Evolutionary conservation across 257 asterid genomes (phyloP).

Genomic region (Plantago major): DNA sequence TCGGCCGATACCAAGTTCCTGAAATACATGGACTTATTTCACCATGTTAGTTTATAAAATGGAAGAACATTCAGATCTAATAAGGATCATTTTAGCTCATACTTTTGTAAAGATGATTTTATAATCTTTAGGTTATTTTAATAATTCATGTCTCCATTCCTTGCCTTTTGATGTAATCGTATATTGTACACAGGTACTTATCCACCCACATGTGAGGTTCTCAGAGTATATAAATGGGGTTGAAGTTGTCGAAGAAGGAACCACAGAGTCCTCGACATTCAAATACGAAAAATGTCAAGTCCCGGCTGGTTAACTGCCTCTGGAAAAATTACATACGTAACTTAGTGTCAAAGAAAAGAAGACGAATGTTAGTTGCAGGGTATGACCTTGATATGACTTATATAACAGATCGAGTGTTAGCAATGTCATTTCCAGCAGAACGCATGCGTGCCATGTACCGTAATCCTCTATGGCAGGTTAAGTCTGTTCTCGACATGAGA

Average conservation of each 20-base stretch:
- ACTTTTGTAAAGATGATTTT: too few species aligned
- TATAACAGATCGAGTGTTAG: conserved; percentile 59
- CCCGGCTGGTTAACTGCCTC: conserved; percentile 33
- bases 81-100: background rate
- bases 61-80: background rate
- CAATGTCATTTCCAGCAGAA: conserved; percentile 85
- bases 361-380: conserved; percentile 76
- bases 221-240: conserved; percentile 44
- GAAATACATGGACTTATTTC: too few species aligned
- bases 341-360: conserved; percentile 64
- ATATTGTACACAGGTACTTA: conserved; percentile 15
- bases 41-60: background rate
- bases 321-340: conserved; percentile 57
- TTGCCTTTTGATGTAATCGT: background rate
- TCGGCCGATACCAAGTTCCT: too few species aligned
- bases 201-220: conserved; percentile 20
- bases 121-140: too few species aligned
- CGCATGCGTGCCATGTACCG: conserved; percentile 74
- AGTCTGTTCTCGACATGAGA: conserved; percentile 66
- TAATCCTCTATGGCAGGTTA: conserved; percentile 87
- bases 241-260: conserved; percentile 45
- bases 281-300: conserved; percentile 23
- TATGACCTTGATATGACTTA: conserved; percentile 89
- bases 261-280: conserved; percentile 14
- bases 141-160: background rate